Conservation (phyloP, 306 rosid species). For the Bauhinia variegata region DNA sequence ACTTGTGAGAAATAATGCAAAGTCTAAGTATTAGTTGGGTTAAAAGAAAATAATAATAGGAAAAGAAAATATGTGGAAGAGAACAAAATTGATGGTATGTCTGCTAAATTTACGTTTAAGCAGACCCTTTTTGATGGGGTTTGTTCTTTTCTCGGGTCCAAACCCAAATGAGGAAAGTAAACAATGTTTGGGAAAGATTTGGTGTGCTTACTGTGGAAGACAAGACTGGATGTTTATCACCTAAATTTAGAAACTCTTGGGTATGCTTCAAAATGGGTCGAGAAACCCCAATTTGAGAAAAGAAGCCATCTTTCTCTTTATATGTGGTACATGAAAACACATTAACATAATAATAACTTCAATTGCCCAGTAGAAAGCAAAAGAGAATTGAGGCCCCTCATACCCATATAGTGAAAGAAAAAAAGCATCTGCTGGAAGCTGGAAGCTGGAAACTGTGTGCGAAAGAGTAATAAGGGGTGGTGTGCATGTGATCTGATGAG, state of each 20-base stretch:
- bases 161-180: constrained; percentile 81
- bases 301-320: not conserved
- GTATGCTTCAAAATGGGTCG: constrained; percentile 23
- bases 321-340: constrained; percentile 48
- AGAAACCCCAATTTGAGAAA: constrained; percentile 46
- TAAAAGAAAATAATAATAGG: too few relatives aligned
- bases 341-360: not conserved
- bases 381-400: not conserved
- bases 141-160: constrained; percentile 38
- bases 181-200: constrained; percentile 49
- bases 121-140: constrained; percentile 9
- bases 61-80: too few relatives aligned
- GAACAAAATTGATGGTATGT: constrained; percentile 44
- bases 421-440: too few relatives aligned
- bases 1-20: too few relatives aligned
- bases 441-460: too few relatives aligned
- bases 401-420: not conserved
- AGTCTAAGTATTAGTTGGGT: too few relatives aligned
- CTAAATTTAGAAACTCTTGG: constrained; percentile 59
- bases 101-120: constrained; percentile 14
- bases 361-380: constrained; percentile 3
- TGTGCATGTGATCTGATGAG: not conserved
- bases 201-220: constrained; percentile 54
- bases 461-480: too few relatives aligned
- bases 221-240: constrained; percentile 47